These are phyloP conservation scores for Laetiporus sulphureus DNA, from an alignment of 1,284 basidiomycete species.

Conservation along the genomic window DNA sequence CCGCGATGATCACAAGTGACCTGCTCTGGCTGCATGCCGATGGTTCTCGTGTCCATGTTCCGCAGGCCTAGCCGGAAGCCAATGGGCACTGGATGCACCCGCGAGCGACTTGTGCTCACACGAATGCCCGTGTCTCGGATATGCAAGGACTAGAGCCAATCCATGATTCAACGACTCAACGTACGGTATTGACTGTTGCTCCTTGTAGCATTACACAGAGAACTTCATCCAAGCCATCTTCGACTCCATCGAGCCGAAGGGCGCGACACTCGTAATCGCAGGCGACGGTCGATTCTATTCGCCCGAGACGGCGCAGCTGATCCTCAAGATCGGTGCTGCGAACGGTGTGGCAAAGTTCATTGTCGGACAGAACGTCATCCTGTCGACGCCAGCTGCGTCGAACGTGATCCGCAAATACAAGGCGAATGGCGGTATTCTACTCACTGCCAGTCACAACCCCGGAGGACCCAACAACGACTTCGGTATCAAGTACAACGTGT, in stretches of 20 bases:
- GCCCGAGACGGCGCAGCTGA: conserved; percentile 85
- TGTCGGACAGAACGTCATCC: conserved; percentile 84
- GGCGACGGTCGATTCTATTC: conserved; percentile 96
- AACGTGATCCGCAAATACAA: conserved; percentile 95
- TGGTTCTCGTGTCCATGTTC: no score
- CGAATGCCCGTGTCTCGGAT: no score
- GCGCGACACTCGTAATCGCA: conserved; percentile 89
- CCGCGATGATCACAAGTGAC: no score
- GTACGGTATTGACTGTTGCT: background rate
- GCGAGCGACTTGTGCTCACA: no score
- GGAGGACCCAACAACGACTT: conserved; percentile 97
- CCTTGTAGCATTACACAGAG: conserved; percentile 87
- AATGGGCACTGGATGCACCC: no score
- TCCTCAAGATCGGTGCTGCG: conserved; percentile 87
- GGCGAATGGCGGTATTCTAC: conserved; percentile 93
- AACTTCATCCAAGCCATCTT: conserved; percentile 98
- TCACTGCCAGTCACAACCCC: conserved; percentile 98
- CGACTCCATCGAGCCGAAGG: conserved; percentile 80
- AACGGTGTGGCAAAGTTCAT: conserved; percentile 89
- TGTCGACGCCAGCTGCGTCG: conserved; percentile 96
- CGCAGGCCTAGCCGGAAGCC: no score
- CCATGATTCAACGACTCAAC: background rate
- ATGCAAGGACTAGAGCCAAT: no score
- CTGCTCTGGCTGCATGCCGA: no score
- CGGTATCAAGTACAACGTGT: conserved; percentile 98